These are phyloP conservation scores for Hippophae gyantsensis DNA, from an alignment of 306 rosid species.

Conservation along the genomic window DNA sequence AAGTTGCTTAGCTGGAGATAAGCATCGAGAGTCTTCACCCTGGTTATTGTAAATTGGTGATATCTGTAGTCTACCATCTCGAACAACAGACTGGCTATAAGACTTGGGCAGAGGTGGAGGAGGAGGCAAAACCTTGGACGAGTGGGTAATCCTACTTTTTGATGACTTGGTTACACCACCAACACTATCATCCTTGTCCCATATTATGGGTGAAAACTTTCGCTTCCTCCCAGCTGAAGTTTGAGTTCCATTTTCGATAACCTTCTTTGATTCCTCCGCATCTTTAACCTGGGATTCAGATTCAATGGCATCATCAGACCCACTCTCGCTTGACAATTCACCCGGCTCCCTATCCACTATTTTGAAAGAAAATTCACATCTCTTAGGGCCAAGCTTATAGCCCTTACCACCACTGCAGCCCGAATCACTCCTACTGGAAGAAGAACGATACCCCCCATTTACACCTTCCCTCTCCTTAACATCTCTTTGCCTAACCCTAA, in stretches of 20 bases:
- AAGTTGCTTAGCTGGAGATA: slow-evolving; percentile 19
- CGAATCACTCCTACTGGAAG: slow-evolving; percentile 64
- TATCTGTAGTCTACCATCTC: slow-evolving; percentile 32
- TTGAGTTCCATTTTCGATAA: slow-evolving; percentile 36
- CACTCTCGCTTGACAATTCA: slow-evolving; percentile 92
- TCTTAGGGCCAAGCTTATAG: slow-evolving; percentile 40
- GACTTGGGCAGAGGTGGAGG: slow-evolving; percentile 45
- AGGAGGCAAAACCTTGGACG: slow-evolving; percentile 34
- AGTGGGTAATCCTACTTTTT: slow-evolving; percentile 32
- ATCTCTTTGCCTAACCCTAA: slow-evolving; percentile 54
- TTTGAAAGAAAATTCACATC: slow-evolving; percentile 40
- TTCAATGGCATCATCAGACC: slow-evolving; percentile 81
- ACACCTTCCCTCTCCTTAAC: slow-evolving; percentile 41
- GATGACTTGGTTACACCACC: slow-evolving; percentile 27
- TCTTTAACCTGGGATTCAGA: slow-evolving; percentile 34
- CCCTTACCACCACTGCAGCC: slow-evolving; percentile 43
- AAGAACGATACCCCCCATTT: slow-evolving; percentile 43
- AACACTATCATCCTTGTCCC: slow-evolving; percentile 84
- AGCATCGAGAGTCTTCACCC: slow-evolving; percentile 19
- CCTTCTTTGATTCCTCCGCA: slow-evolving; percentile 19
- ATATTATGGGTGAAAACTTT: slow-evolving; percentile 83
- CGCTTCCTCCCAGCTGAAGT: slow-evolving; percentile 55
- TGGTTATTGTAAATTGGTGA: slow-evolving; percentile 28
- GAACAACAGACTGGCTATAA: slow-evolving; percentile 30
- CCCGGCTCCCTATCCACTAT: slow-evolving; percentile 79